Evolutionary conservation across 2,329 filamentous ascomycete genomes (phyloP).

Genomic region (Macrophomina tecta): DNA sequence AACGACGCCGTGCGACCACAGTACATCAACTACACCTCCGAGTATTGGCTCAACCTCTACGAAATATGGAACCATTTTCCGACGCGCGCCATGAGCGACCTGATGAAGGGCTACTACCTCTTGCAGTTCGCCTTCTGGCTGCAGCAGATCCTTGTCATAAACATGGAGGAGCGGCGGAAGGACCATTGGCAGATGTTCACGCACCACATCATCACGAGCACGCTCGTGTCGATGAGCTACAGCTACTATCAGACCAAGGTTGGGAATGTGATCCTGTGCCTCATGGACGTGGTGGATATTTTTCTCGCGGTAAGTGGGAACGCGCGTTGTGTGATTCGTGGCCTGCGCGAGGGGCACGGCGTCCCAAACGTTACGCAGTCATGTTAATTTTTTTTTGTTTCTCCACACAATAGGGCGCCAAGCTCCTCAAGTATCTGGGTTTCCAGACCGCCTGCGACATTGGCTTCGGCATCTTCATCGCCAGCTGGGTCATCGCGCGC

Average conservation of each 20-base stretch:
- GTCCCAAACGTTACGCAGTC: slow-evolving; percentile 7
- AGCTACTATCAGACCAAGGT: slow-evolving; percentile 86
- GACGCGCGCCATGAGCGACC: slow-evolving; percentile 71
- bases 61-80: slow-evolving; percentile 89
- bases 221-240: slow-evolving; percentile 81
- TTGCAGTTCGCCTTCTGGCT: slow-evolving; percentile 92
- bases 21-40: slow-evolving; percentile 80
- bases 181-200: slow-evolving; percentile 96
- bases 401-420: slow-evolving; percentile 62
- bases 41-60: slow-evolving; percentile 77
- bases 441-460: slow-evolving; percentile 78
- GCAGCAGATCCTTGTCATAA: slow-evolving; percentile 91
- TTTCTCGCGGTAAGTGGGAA: slow-evolving; percentile 75
- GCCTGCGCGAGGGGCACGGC: not conserved
- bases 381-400: not conserved
- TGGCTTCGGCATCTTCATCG: slow-evolving; percentile 83
- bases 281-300: slow-evolving; percentile 94
- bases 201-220: slow-evolving; percentile 89
- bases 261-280: slow-evolving; percentile 83
- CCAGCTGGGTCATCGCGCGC: slow-evolving; percentile 81
- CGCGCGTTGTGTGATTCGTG: not conserved
- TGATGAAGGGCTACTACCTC: slow-evolving; percentile 88
- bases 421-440: slow-evolving; percentile 89
- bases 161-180: slow-evolving; percentile 93
- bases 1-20: slow-evolving; percentile 45